Percentiles rank a stretch among this genome's conserved stretches.
These are phyloP conservation scores for Tubosaeta sp. DNA, from an alignment of 768 basidiomycete species.

Conservation along the genomic window DNA sequence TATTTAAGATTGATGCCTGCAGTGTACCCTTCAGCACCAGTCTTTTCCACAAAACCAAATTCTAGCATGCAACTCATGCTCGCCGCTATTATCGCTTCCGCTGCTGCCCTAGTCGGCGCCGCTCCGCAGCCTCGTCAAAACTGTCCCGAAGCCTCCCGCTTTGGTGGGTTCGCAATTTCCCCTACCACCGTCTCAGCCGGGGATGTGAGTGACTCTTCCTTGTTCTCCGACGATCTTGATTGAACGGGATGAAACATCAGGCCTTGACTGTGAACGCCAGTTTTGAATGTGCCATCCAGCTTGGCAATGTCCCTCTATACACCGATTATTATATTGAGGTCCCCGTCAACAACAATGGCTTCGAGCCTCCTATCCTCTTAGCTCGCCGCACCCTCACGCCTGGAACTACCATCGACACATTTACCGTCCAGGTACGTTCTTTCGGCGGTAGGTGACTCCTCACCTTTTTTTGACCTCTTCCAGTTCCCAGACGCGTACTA, in stretches of 20 bases:
- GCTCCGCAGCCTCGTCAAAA: slow-evolving; percentile 17
- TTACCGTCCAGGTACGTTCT: slow-evolving; percentile 18
- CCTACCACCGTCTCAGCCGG: slow-evolving; percentile 23
- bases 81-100: slow-evolving; percentile 6
- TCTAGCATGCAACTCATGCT: slow-evolving; percentile 18
- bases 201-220: slow-evolving; percentile 13
- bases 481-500: slow-evolving; percentile 27
- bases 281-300: slow-evolving; percentile 26
- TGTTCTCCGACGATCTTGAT: neutral
- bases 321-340: slow-evolving; percentile 34
- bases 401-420: slow-evolving; percentile 7
- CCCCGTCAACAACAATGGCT: slow-evolving; percentile 27
- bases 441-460: neutral
- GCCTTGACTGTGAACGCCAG: slow-evolving; percentile 18
- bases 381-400: slow-evolving; percentile 15
- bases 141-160: slow-evolving; percentile 22
- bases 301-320: slow-evolving; percentile 16
- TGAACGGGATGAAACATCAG: slow-evolving; percentile 11
- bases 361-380: slow-evolving; percentile 29
- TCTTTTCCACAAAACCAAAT: neutral
- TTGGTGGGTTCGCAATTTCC: slow-evolving; percentile 14
- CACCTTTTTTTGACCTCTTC: slow-evolving; percentile 1
- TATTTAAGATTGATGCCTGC: slow-evolving; percentile 11
- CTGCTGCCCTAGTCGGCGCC: slow-evolving; percentile 12
- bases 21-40: neutral